These are phyloP conservation scores for Pleurotus djamor DNA, from an alignment of 768 basidiomycete species.

Conservation along the genomic window DNA sequence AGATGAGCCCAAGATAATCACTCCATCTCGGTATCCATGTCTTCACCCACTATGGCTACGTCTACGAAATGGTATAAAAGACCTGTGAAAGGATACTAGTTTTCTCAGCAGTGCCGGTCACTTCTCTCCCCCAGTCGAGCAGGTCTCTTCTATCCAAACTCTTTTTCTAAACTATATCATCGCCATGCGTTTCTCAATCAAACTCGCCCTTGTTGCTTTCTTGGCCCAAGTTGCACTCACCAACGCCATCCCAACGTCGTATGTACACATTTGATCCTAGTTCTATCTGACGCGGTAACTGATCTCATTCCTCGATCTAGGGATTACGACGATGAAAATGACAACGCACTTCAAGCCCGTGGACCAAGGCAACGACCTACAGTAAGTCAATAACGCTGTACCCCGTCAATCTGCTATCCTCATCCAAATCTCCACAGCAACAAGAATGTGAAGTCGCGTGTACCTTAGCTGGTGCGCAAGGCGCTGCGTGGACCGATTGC, in stretches of 20 bases:
- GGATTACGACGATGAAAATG: not conserved
- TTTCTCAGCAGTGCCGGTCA: no score
- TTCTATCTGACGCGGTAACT: not conserved
- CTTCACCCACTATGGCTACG: no score
- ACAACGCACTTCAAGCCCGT: not conserved
- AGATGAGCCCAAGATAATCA: no score
- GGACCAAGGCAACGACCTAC: not conserved
- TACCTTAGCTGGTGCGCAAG: not conserved
- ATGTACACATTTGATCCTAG: not conserved
- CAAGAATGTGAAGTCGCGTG: constrained; percentile 6
- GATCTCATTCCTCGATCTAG: not conserved
- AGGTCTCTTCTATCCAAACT: constrained; percentile 1
- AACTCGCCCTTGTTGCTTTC: not conserved
- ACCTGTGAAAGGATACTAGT: no score
- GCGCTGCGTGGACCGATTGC: not conserved
- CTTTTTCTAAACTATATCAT: not conserved
- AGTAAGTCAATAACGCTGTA: not conserved
- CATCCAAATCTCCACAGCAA: not conserved
- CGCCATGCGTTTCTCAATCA: not conserved
- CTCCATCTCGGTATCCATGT: no score
- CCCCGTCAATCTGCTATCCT: not conserved
- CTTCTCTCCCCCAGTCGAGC: not conserved
- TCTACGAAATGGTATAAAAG: no score
- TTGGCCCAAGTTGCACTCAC: not conserved
- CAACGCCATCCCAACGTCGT: not conserved